These are phyloP conservation scores for Tothia fuscella DNA, from an alignment of 2,329 filamentous ascomycete genomes.

Conservation along the genomic window DNA sequence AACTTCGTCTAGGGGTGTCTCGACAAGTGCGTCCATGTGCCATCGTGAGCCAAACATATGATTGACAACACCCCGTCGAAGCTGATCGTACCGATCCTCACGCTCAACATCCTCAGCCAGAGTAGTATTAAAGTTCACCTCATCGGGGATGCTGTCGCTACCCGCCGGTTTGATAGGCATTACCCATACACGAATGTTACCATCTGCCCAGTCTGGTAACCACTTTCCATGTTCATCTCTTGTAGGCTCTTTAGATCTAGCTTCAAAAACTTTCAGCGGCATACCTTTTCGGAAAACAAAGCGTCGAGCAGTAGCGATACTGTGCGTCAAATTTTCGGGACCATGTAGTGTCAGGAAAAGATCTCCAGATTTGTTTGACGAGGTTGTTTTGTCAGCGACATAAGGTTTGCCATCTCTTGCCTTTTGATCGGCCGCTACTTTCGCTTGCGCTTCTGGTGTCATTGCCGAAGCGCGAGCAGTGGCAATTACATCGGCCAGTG, in stretches of 20 bases:
- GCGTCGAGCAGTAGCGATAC: slow-evolving; percentile 66
- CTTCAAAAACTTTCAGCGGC: slow-evolving; percentile 60
- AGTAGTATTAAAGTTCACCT: neutral
- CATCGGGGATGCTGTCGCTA: slow-evolving; percentile 1
- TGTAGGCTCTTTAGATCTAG: slow-evolving; percentile 24
- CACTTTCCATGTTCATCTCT: slow-evolving; percentile 24
- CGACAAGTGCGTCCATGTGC: slow-evolving; percentile 57
- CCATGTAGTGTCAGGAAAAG: slow-evolving; percentile 44
- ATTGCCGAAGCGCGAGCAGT: slow-evolving; percentile 35
- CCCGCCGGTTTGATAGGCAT: slow-evolving; percentile 45
- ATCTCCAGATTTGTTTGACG: neutral
- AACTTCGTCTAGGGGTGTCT: slow-evolving; percentile 54
- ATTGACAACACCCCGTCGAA: slow-evolving; percentile 52
- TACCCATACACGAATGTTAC: slow-evolving; percentile 73
- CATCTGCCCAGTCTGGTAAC: slow-evolving; percentile 60
- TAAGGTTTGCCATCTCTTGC: neutral
- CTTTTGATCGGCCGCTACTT: neutral
- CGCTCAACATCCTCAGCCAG: neutral
- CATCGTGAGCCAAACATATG: slow-evolving; percentile 72
- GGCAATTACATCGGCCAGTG: slow-evolving; percentile 57
- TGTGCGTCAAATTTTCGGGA: slow-evolving; percentile 66
- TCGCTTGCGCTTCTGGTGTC: slow-evolving; percentile 10
- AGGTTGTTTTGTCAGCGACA: neutral
- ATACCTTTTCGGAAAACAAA: slow-evolving; percentile 82
- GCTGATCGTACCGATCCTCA: slow-evolving; percentile 31